phyloP scores from a whole-genome alignment of 2,329 filamentous ascomycete genomes.

The Ceratocystis diversiconidia region DNA sequence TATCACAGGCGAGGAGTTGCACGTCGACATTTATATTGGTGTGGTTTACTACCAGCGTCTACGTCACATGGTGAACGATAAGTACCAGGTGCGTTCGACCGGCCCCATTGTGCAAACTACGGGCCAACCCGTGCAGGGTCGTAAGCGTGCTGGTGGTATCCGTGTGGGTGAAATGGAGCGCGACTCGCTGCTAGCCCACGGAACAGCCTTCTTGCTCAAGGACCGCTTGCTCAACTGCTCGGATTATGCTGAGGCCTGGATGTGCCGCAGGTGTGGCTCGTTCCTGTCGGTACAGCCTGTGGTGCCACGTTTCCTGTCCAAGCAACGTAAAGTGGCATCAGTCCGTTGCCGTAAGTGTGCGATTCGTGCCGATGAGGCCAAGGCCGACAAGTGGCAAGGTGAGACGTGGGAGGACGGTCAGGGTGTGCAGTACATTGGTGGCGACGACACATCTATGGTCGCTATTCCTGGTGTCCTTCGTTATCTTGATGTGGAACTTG shows the following conservation, averaged over 20 bases:
- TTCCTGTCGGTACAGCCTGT: conserved; percentile 81
- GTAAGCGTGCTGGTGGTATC: conserved; percentile 93
- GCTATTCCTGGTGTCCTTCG: conserved; percentile 86
- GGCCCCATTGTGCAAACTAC: conserved; percentile 82
- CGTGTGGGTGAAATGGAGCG: conserved; percentile 99
- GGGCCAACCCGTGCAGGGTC: conserved; percentile 91
- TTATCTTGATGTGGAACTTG: conserved; percentile 87
- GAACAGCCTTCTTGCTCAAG: conserved; percentile 85
- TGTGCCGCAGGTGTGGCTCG: conserved; percentile 77
- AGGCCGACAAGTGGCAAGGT: conserved; percentile 44
- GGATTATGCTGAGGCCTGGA: conserved; percentile 78
- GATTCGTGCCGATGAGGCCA: conserved; percentile 41
- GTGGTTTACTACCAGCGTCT: conserved; percentile 97
- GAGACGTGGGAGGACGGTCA: conserved; percentile 89
- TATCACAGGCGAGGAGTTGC: conserved; percentile 86
- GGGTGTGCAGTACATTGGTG: conserved; percentile 71
- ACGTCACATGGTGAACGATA: conserved; percentile 99
- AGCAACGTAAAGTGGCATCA: conserved; percentile 51
- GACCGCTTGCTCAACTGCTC: conserved; percentile 95
- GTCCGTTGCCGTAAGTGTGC: conserved; percentile 74
- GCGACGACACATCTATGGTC: conserved; percentile 79
- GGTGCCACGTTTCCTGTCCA: conserved; percentile 48
- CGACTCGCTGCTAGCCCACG: conserved; percentile 86
- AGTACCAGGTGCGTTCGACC: conserved; percentile 94
- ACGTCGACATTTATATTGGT: conserved; percentile 90